These are phyloP conservation scores for Forsythia suspensa DNA, from an alignment of 257 asterid species.

Conservation along the genomic window DNA sequence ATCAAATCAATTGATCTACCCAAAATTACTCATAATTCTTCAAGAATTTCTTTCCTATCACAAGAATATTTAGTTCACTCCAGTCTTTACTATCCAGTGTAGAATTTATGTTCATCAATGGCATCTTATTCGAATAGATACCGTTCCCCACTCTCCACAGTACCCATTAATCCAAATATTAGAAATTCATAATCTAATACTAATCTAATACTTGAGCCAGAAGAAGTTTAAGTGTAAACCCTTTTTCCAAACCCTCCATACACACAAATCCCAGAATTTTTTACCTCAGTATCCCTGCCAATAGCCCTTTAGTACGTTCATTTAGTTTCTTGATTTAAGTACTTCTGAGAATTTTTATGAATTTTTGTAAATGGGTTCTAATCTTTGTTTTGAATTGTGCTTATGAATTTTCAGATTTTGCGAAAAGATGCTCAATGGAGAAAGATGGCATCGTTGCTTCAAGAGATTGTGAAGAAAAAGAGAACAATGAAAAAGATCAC, in stretches of 20 bases:
- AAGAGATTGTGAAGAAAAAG: conserved; percentile 56
- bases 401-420: too few relatives aligned
- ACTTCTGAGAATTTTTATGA: too few relatives aligned
- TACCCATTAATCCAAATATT: conserved; percentile 40
- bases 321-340: conserved; percentile 13
- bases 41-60: too few relatives aligned
- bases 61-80: too few relatives aligned
- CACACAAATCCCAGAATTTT: conserved; percentile 50
- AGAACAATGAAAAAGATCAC: conserved; percentile 40
- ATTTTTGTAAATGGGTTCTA: too few relatives aligned
- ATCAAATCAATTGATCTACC: too few relatives aligned
- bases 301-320: conserved; percentile 64
- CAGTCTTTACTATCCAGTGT: too few relatives aligned
- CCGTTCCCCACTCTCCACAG: conserved; percentile 57
- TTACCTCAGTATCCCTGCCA: conserved; percentile 65
- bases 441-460: too few relatives aligned
- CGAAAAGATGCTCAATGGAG: too few relatives aligned
- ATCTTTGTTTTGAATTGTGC: too few relatives aligned
- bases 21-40: too few relatives aligned
- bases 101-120: conserved; percentile 31
- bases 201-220: conserved; percentile 32
- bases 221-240: conserved; percentile 56
- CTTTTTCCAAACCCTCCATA: conserved; percentile 45
- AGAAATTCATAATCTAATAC: conserved; percentile 38
- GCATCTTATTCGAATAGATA: conserved; percentile 61